These are phyloP conservation scores for Botrytis aclada DNA, from an alignment of 2,329 filamentous ascomycete genomes.

Conservation along the genomic window DNA sequence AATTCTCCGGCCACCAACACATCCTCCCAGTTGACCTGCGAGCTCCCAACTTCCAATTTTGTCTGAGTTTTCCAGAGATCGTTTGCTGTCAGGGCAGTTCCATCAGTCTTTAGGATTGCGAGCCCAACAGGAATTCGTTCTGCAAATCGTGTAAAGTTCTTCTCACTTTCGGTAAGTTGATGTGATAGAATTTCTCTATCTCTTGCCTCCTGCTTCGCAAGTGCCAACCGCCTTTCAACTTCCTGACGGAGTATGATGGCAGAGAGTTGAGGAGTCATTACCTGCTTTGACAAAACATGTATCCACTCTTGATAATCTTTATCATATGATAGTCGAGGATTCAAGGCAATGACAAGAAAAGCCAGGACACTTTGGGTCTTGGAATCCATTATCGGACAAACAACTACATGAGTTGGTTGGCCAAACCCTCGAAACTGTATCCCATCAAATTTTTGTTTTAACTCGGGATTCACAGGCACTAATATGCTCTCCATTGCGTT, in stretches of 20 bases:
- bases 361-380: constrained; percentile 58
- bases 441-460: constrained; percentile 55
- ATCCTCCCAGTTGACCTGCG: not conserved
- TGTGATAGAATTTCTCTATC: constrained; percentile 65
- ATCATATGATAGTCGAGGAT: constrained; percentile 73
- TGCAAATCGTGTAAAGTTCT: constrained; percentile 66
- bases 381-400: constrained; percentile 77
- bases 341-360: constrained; percentile 45
- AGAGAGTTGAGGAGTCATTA: constrained; percentile 62
- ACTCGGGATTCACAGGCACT: constrained; percentile 59
- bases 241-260: constrained; percentile 56
- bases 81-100: constrained; percentile 42
- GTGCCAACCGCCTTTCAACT: not conserved
- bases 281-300: constrained; percentile 46
- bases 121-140: constrained; percentile 72
- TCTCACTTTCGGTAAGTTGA: constrained; percentile 60
- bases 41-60: constrained; percentile 19
- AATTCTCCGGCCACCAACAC: constrained; percentile 13
- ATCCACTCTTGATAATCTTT: constrained; percentile 60
- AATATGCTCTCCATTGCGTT: constrained; percentile 63
- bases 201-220: constrained; percentile 52
- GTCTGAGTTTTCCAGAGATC: constrained; percentile 22
- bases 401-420: constrained; percentile 64
- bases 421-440: constrained; percentile 66
- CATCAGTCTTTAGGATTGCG: constrained; percentile 63